Percentiles rank a stretch among this genome's conserved stretches.
These are phyloP conservation scores for Secale cereale DNA, from an alignment of 176 grass and related monocot genomes.

Conservation along the genomic window DNA sequence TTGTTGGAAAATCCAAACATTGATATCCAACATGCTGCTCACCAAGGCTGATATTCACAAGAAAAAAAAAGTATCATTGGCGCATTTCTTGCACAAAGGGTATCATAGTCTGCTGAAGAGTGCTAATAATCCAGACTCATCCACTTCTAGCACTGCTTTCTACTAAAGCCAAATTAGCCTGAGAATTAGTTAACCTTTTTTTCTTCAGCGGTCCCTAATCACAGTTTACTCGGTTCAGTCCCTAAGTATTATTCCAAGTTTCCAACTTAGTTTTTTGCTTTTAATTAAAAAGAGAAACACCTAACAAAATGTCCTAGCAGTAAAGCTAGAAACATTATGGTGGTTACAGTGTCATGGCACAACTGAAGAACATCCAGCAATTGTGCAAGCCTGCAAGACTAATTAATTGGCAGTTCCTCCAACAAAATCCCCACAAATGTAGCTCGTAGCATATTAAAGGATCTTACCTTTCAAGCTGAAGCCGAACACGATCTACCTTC, in stretches of 20 bases:
- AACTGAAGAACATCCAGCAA: background rate
- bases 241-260: background rate
- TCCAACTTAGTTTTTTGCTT: background rate
- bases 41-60: conserved; percentile 56
- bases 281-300: background rate
- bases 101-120: conserved; percentile 5
- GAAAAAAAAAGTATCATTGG: conserved; percentile 24
- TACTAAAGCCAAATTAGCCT: background rate
- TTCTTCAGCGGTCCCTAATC: background rate
- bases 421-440: background rate
- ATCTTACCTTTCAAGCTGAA: conserved; percentile 78
- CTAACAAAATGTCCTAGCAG: conserved; percentile 8
- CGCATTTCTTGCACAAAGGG: background rate
- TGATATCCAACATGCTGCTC: conserved; percentile 83
- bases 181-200: background rate
- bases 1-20: conserved; percentile 61
- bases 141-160: background rate
- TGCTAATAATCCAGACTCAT: background rate
- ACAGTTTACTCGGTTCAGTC: background rate
- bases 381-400: conserved; percentile 8
- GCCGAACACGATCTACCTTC: conserved; percentile 64
- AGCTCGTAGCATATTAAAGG: background rate
- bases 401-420: conserved; percentile 3
- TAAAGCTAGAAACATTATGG: background rate
- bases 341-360: background rate